Evolutionary conservation across 176 grass and related monocot species (phyloP), one percentile per base, ranked within the genome.

Genomic region (Rhipidocladum racemiflorum): DNA sequence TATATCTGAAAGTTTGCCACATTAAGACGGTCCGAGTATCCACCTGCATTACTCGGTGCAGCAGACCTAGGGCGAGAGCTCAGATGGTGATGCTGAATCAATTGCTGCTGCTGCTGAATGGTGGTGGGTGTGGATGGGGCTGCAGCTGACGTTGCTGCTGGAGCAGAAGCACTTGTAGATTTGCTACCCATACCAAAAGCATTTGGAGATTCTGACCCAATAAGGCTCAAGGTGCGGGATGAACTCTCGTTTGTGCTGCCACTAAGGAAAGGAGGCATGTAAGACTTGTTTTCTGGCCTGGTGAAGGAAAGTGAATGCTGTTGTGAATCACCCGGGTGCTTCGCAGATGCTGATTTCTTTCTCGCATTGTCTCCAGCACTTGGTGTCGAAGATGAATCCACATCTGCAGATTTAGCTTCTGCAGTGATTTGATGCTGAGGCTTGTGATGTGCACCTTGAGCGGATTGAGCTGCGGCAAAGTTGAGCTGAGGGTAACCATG

Each of bases 261-360:
- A 81, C 70, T 32, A 65, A 91, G 87, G 72, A 95, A 85, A 60
- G 92, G 67, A 36, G 88, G 43, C 27, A 78, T 69, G 25, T 90
- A 68, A 65, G 83, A 24, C 61, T 88, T 91, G 90, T 51, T 86
- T 23, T 91, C 96, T 28, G 80, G 70, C 72, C 92, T 99, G 9
- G 89, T 88, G 80, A 99, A 99, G 45, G 90, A 88, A 81, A 98
- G 87, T 6, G 95, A 94, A 89, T 94, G 95, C 61, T 94, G 95
- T 11, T 81, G 72, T 7, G 81, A 79, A 76, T 84, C 87, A 32
- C 88, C 78, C 0, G 86, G 30, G 29, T 74, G 60, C 87, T 94
- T 97, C 9, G 62, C 62, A 69, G 87, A 60, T 6, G 81, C 40
- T 61, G 88, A 65, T 72, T 81, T 92, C 87, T 93, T 99, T 59